Evolutionary conservation across 2,329 filamentous ascomycete genomes (phyloP), one percentile per base, ranked within the genome.

Genomic region (Verticillium nonalfalfae): DNA sequence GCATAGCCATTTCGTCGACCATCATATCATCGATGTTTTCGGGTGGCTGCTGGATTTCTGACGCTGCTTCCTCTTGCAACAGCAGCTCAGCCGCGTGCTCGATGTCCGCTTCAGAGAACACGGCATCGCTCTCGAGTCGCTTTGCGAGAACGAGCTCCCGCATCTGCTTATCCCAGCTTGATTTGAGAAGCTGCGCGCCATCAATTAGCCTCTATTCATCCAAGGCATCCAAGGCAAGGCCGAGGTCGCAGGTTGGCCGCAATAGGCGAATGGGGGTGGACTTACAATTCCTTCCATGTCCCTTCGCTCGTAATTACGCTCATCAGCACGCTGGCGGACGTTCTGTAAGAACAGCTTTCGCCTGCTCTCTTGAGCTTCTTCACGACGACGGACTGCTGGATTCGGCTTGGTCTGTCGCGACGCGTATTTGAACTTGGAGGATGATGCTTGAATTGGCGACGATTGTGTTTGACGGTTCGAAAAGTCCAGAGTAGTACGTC

Each of bases 291-390:
- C 85, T 67, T 89, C 86, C 2, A 87, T 85, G 33, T 86, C 85
- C 65, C 87, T 77, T 59, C 81, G 77, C 67, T 83, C 79, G 81
- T 86, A 89, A 26, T 77, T 75, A 67, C 77, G 81, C 34, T 90
- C 84, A 52, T 89, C 85, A 2, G 80, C 76, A 50, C 83, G 81
- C 67, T 85, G 81, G 62, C 85, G 79, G 18, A 90, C 86, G 59
- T 81, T 89, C 69, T 86, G 85, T 62, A 94, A 75, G 68, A 94
- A 94, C 61, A 89, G 77, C 36, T 84, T 83, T 56, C 90, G 79
- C 61, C 90, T 78, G 60, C 82, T 79, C 70, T 91, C 87, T 60
- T 86, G 84, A 0, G 80, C 79, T 18, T 84, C 85, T 70, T 92
- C 84, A 58, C 85, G 80, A 63, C 76, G 82, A 65, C 83, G 82